A percentile compares a stretch with the other conserved stretches of the same genome.
phyloP scores from a whole-genome alignment of 768 basidiomycete genomes.

The Tephrocybe sp. region DNA sequence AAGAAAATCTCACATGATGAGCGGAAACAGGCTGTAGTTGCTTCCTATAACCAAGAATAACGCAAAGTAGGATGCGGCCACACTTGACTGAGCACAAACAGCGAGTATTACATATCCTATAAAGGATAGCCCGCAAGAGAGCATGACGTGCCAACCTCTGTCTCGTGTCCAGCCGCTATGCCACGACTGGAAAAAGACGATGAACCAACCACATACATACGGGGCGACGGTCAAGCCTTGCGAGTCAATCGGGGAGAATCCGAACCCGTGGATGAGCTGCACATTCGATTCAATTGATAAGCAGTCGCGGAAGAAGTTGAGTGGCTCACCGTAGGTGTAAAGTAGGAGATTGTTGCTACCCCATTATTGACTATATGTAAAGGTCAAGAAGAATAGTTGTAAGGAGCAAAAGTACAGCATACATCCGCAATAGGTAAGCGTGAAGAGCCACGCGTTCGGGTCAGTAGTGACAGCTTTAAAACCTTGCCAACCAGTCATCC shows the following conservation, averaged over 20 bases:
- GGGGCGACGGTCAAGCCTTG: conserved; percentile 45
- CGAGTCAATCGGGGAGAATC: background rate
- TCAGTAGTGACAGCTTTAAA: conserved; percentile 51
- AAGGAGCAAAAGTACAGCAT: conserved; percentile 17
- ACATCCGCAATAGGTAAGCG: conserved; percentile 54
- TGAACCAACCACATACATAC: conserved; percentile 57
- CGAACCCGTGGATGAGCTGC: conserved; percentile 47
- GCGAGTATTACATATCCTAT: conserved; percentile 54
- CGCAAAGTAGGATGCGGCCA: conserved; percentile 53
- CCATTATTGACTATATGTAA: conserved; percentile 47
- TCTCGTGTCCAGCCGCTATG: conserved; percentile 55
- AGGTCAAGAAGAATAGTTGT: background rate
- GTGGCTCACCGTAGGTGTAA: conserved; percentile 47
- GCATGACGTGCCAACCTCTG: conserved; percentile 55
- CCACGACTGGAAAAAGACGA: conserved; percentile 53
- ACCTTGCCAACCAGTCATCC: conserved; percentile 57
- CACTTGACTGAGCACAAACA: conserved; percentile 43
- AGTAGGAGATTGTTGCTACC: conserved; percentile 59
- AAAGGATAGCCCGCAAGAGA: conserved; percentile 40
- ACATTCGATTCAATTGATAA: background rate
- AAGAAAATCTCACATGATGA: conserved; percentile 45
- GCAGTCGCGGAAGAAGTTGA: background rate
- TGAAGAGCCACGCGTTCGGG: conserved; percentile 51
- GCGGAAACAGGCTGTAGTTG: conserved; percentile 52
- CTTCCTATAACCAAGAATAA: conserved; percentile 54